Percentiles rank a stretch among this genome's conserved stretches.
phyloP scores from a whole-genome alignment of 768 basidiomycete species.

The Leucogyrophana mollusca region DNA sequence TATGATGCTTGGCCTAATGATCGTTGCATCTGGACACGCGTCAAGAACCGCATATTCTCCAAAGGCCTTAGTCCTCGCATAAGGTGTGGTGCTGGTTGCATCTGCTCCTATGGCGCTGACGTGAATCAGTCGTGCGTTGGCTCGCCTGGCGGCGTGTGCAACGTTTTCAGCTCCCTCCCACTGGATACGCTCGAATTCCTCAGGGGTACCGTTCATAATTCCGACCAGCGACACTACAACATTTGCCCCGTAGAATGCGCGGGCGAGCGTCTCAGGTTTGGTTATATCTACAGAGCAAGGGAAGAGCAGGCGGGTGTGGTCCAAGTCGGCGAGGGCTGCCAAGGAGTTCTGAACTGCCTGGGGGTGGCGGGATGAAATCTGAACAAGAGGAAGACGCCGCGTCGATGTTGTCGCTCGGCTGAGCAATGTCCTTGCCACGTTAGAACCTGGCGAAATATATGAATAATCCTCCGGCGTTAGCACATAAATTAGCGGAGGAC shows the following conservation, averaged over 20 bases:
- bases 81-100: conserved; percentile 52
- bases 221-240: conserved; percentile 71
- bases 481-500: conserved; percentile 10
- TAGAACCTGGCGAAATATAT: conserved; percentile 42
- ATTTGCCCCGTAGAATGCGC: conserved; percentile 53
- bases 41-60: conserved; percentile 56
- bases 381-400: conserved; percentile 31
- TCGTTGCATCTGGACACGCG: conserved; percentile 49
- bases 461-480: not conserved
- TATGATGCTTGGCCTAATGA: conserved; percentile 70
- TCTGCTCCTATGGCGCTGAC: conserved; percentile 80
- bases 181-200: conserved; percentile 61
- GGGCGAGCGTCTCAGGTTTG: conserved; percentile 40
- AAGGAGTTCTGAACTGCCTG: conserved; percentile 36
- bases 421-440: conserved; percentile 56
- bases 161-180: conserved; percentile 68
- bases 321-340: conserved; percentile 25
- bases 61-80: conserved; percentile 59
- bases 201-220: conserved; percentile 54
- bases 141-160: conserved; percentile 47
- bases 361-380: conserved; percentile 63
- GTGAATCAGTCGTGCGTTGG: conserved; percentile 60
- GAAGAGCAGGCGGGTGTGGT: conserved; percentile 36
- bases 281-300: conserved; percentile 55
- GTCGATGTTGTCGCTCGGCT: conserved; percentile 22